Evolutionary conservation across 23 red algal species (phyloP).

Genomic region (Chondrus crispus): DNA sequence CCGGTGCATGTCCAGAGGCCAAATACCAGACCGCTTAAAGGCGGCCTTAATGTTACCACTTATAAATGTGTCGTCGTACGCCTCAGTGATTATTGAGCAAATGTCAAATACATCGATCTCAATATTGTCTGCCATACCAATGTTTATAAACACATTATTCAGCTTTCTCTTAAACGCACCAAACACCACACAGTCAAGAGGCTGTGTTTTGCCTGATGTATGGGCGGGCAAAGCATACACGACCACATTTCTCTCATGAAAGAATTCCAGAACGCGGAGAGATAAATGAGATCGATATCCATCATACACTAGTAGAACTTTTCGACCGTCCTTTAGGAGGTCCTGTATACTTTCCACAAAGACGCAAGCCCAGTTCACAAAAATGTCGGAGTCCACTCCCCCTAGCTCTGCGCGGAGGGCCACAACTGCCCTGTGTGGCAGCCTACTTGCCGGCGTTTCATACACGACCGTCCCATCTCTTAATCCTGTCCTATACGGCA

Average conservation of each 20-base stretch:
- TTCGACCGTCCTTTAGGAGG: background rate
- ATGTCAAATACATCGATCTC: background rate
- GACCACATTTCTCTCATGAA: background rate
- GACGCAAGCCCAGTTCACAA: slow-evolving; percentile 3
- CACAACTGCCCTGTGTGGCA: background rate
- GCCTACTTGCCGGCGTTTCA: background rate
- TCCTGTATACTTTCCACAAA: slow-evolving; percentile 4
- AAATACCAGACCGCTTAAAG: background rate
- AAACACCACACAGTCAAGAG: slow-evolving; percentile 10
- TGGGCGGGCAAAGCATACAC: slow-evolving; percentile 18
- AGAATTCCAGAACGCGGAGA: background rate
- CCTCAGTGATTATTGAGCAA: background rate
- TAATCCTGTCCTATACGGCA: slow-evolving; percentile 1
- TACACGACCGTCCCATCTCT: background rate
- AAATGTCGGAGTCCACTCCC: slow-evolving; percentile 12
- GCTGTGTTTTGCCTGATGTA: slow-evolving; percentile 25
- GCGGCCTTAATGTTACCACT: background rate
- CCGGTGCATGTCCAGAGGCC: background rate
- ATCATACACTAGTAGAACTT: slow-evolving; percentile 27
- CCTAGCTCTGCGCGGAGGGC: background rate
- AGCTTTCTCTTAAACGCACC: slow-evolving; percentile 24
- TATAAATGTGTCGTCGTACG: background rate
- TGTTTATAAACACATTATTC: too few species aligned
- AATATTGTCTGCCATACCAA: too few species aligned
- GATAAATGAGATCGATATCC: slow-evolving; percentile 22